phyloP scores from a whole-genome alignment of 768 basidiomycete species.

The Tylopilus felleus region DNA sequence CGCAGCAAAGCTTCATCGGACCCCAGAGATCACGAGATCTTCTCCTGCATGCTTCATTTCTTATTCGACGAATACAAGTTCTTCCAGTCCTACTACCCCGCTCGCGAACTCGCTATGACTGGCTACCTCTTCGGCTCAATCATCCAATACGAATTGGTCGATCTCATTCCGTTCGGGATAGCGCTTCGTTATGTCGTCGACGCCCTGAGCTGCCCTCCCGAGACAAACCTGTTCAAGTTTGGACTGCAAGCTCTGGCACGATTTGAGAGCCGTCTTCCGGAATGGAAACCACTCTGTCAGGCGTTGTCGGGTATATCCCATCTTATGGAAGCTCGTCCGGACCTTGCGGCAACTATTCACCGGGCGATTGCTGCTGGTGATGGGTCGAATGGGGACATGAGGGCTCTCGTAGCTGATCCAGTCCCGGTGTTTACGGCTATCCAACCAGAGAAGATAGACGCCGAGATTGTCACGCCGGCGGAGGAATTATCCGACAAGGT shows the following conservation, averaged over 20 bases:
- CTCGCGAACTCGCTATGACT: slow-evolving; percentile 92
- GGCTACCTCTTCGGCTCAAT: slow-evolving; percentile 95
- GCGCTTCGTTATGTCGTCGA: slow-evolving; percentile 96
- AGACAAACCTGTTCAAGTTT: slow-evolving; percentile 93
- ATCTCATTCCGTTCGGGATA: slow-evolving; percentile 91
- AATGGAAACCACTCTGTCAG: slow-evolving; percentile 92
- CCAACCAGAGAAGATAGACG: slow-evolving; percentile 63
- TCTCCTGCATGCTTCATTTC: slow-evolving; percentile 99
- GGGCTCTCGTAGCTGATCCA: slow-evolving; percentile 40
- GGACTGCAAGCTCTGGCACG: slow-evolving; percentile 86
- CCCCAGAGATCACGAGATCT: slow-evolving; percentile 88
- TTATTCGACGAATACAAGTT: slow-evolving; percentile 99
- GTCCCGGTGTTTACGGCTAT: slow-evolving; percentile 73
- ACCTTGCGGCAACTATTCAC: slow-evolving; percentile 67
- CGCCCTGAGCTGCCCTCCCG: slow-evolving; percentile 85
- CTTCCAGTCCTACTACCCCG: slow-evolving; percentile 94
- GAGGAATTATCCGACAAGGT: slow-evolving; percentile 92
- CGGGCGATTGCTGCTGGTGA: slow-evolving; percentile 61
- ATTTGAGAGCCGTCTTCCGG: slow-evolving; percentile 81
- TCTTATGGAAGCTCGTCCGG: slow-evolving; percentile 81
- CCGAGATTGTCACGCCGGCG: slow-evolving; percentile 63
- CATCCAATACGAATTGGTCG: slow-evolving; percentile 90
- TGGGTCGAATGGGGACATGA: slow-evolving; percentile 38
- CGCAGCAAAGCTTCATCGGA: slow-evolving; percentile 80
- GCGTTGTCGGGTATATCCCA: slow-evolving; percentile 85